These are phyloP conservation scores for Inga laurina DNA, from an alignment of 306 rosid genomes.

Conservation along the genomic window DNA sequence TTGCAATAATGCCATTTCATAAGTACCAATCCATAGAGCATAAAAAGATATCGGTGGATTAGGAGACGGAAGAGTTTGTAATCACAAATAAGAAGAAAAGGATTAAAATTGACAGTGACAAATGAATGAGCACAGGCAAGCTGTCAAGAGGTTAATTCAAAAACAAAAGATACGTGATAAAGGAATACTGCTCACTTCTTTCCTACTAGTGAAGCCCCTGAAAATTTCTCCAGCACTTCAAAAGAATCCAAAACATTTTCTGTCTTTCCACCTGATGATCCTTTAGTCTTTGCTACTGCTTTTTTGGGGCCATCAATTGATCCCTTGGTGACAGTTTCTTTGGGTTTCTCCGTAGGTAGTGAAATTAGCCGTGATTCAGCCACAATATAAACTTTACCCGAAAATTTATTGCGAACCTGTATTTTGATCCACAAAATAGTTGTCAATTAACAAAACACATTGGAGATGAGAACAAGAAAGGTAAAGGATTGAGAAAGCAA, in stretches of 20 bases:
- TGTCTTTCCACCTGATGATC: conserved; percentile 65
- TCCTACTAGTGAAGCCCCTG: conserved; percentile 78
- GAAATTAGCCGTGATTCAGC: conserved; percentile 82
- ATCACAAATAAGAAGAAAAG: background rate
- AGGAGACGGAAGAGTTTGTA: background rate
- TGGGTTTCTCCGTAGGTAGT: conserved; percentile 79
- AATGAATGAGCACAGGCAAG: background rate
- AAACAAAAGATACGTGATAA: conserved; percentile 6
- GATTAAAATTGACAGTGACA: background rate
- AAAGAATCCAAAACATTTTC: conserved; percentile 61
- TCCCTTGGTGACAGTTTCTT: conserved; percentile 55
- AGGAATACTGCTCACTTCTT: conserved; percentile 66
- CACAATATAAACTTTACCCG: conserved; percentile 72
- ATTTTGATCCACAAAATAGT: conserved; percentile 41
- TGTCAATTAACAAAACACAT: conserved; percentile 6
- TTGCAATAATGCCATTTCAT: conserved; percentile 15
- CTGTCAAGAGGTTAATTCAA: background rate
- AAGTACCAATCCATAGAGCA: conserved; percentile 3
- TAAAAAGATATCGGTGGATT: background rate
- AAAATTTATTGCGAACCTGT: conserved; percentile 78
- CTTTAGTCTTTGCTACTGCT: conserved; percentile 61
- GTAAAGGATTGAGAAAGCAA: background rate
- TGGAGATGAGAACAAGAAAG: background rate
- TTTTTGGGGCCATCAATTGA: conserved; percentile 54
- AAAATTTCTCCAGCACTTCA: conserved; percentile 80